These are phyloP conservation scores for Penicillium thymicola DNA, from an alignment of 2,329 filamentous ascomycete genomes.

Conservation along the genomic window DNA sequence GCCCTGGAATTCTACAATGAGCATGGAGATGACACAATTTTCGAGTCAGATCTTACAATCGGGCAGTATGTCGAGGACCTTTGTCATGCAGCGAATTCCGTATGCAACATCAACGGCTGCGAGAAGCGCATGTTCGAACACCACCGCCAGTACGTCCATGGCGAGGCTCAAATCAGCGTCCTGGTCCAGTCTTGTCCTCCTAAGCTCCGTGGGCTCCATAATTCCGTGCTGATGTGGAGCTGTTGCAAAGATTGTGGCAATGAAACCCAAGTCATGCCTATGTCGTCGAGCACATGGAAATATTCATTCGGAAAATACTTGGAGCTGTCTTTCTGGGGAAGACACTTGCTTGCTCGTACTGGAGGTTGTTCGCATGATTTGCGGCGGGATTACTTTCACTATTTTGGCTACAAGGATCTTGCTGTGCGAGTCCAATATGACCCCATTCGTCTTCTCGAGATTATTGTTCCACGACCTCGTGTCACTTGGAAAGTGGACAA, in stretches of 20 bases:
- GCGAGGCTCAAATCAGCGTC: conserved; percentile 87
- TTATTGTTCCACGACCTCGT: conserved; percentile 82
- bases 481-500: conserved; percentile 98
- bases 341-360: conserved; percentile 69
- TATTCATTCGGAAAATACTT: conserved; percentile 98
- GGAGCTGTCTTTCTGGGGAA: conserved; percentile 96
- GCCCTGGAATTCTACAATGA: conserved; percentile 93
- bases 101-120: conserved; percentile 80
- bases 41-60: conserved; percentile 79
- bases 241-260: conserved; percentile 88
- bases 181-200: conserved; percentile 75
- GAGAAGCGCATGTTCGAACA: conserved; percentile 87
- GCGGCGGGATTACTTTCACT: conserved; percentile 85
- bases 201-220: conserved; percentile 62
- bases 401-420: conserved; percentile 84
- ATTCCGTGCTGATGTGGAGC: conserved; percentile 95
- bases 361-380: conserved; percentile 86
- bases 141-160: conserved; percentile 94
- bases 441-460: conserved; percentile 85
- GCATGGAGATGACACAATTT: conserved; percentile 68
- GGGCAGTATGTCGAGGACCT: conserved; percentile 94
- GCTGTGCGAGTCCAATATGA: conserved; percentile 90
- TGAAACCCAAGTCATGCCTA: conserved; percentile 82
- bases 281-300: conserved; percentile 94
- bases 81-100: conserved; percentile 69